phyloP scores from a whole-genome alignment of 2,329 filamentous ascomycete genomes.

The Plenodomus lindquistii region DNA sequence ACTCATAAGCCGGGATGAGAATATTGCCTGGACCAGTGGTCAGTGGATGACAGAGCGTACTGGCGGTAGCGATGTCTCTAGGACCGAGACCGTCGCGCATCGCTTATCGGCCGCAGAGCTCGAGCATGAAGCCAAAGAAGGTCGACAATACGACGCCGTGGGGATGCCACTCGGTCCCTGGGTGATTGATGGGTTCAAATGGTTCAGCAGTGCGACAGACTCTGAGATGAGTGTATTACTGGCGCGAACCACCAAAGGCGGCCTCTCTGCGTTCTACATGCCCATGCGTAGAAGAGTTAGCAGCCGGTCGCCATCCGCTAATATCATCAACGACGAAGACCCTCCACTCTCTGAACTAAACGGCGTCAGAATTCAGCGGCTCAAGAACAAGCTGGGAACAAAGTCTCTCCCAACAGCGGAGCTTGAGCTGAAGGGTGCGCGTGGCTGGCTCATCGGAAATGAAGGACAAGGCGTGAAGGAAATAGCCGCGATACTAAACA shows the following conservation, averaged over 20 bases:
- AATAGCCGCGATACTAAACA: constrained; percentile 69
- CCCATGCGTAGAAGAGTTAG: constrained; percentile 57
- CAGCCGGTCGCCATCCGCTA: background rate
- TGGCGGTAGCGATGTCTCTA: constrained; percentile 70
- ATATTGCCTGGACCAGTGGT: constrained; percentile 68
- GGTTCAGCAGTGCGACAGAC: constrained; percentile 71
- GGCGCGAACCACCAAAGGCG: constrained; percentile 59
- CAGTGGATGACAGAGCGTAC: constrained; percentile 79
- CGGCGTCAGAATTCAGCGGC: constrained; percentile 67
- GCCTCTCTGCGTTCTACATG: constrained; percentile 66
- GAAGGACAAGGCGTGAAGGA: constrained; percentile 70
- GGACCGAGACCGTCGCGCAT: constrained; percentile 65
- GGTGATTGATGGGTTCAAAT: constrained; percentile 70
- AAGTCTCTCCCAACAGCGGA: constrained; percentile 72
- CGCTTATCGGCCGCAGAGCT: constrained; percentile 25
- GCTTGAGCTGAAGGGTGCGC: constrained; percentile 56
- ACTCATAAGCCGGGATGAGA: constrained; percentile 58
- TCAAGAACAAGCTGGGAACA: constrained; percentile 76
- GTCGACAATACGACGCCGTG: constrained; percentile 30
- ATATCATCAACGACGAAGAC: constrained; percentile 17
- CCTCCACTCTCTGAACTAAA: constrained; percentile 57
- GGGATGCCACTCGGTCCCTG: constrained; percentile 58
- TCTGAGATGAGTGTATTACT: constrained; percentile 67
- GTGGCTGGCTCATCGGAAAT: constrained; percentile 63
- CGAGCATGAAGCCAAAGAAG: constrained; percentile 24